These are phyloP conservation scores for Trametes coccinea DNA, from an alignment of 768 basidiomycete species.

Conservation along the genomic window DNA sequence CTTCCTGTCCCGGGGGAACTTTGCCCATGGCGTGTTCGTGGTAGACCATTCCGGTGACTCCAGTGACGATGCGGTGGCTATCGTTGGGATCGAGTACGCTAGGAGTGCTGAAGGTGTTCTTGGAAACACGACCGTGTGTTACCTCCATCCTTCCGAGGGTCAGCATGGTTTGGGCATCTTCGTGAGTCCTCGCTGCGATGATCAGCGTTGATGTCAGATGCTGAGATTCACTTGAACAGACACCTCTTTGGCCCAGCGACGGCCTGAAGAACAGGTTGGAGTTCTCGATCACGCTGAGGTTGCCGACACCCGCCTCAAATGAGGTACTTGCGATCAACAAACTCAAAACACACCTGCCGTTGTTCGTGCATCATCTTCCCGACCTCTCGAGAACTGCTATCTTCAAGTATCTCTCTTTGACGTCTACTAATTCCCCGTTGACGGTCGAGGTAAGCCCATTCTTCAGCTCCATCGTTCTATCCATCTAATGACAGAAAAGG, in stretches of 20 bases:
- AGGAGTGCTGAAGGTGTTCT: not conserved
- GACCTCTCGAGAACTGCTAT: slow-evolving; percentile 36
- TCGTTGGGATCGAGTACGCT: slow-evolving; percentile 20
- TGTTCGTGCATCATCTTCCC: slow-evolving; percentile 28
- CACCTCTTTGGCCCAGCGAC: not conserved
- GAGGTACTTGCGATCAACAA: slow-evolving; percentile 38
- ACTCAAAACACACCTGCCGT: slow-evolving; percentile 45
- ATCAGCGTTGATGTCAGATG: too few species aligned
- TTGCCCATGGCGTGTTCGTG: slow-evolving; percentile 11
- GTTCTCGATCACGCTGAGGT: slow-evolving; percentile 39
- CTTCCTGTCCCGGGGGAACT: not conserved
- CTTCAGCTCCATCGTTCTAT: too few species aligned
- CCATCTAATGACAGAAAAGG: not conserved
- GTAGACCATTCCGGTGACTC: slow-evolving; percentile 4
- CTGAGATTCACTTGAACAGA: not conserved
- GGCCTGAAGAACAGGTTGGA: not conserved
- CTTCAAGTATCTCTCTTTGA: slow-evolving; percentile 36
- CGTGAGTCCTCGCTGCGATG: slow-evolving; percentile 16
- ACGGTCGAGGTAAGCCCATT: too few species aligned
- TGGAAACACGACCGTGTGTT: slow-evolving; percentile 22
- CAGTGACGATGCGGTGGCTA: slow-evolving; percentile 15
- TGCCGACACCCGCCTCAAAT: slow-evolving; percentile 36
- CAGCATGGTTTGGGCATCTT: slow-evolving; percentile 33
- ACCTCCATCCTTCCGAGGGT: slow-evolving; percentile 18
- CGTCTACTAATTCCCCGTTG: not conserved